Conservation (phyloP, 179 eudicot species). For the Beta lomatogona region DNA sequence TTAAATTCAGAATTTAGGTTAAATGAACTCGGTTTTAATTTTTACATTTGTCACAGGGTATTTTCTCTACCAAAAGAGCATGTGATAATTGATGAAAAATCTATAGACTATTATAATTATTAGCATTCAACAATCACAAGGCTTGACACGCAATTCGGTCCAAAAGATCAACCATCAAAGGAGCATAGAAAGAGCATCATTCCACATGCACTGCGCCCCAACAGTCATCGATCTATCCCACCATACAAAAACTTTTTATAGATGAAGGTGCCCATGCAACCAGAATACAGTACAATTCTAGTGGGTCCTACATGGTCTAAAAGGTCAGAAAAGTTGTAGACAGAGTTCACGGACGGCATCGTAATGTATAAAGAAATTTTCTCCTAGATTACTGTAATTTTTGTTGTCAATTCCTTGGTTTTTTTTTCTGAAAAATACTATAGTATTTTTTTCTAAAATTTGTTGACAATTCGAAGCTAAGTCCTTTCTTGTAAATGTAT, state of each 20-base stretch:
- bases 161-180: not conserved
- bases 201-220: slow-evolving; percentile 31
- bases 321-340: slow-evolving; percentile 16
- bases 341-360: slow-evolving; percentile 40
- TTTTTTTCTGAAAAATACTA: not conserved
- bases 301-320: slow-evolving; percentile 26
- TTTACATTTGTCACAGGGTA: no score
- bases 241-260: slow-evolving; percentile 3
- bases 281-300: slow-evolving; percentile 9
- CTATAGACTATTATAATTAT: no score
- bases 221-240: not conserved
- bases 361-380: not conserved
- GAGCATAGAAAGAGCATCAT: slow-evolving; percentile 35
- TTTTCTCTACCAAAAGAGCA: no score
- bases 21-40: no score
- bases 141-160: no score
- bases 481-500: not conserved
- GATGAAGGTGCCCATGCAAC: slow-evolving; percentile 28
- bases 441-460: not conserved
- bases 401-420: not conserved
- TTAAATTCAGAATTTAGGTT: no score
- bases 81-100: no score
- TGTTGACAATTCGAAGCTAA: not conserved
- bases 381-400: slow-evolving; percentile 14
- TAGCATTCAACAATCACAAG: no score